phyloP scores from a whole-genome alignment of 2,329 filamentous ascomycete genomes.

The Phialophora expanda region DNA sequence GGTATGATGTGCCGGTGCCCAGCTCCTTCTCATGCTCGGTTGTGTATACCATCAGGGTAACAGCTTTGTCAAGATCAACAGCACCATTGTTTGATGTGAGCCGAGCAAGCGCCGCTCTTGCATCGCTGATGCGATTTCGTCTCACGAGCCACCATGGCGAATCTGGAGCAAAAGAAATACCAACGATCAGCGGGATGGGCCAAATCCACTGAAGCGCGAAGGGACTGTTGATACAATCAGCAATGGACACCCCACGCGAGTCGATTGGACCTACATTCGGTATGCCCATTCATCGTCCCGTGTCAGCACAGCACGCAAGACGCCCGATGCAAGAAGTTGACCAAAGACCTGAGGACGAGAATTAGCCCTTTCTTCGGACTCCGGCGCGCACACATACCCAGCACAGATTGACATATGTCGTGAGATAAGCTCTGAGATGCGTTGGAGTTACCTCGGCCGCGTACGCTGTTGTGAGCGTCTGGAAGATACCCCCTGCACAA shows the following conservation, averaged over 20 bases:
- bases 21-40: constrained; percentile 42
- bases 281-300: constrained; percentile 43
- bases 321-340: constrained; percentile 44
- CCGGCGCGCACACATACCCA: constrained; percentile 7
- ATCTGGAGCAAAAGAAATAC: constrained; percentile 49
- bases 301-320: constrained; percentile 40
- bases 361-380: not conserved
- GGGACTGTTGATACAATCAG: constrained; percentile 32
- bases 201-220: constrained; percentile 56
- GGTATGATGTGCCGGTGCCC: constrained; percentile 37
- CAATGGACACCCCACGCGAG: not conserved
- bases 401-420: constrained; percentile 43
- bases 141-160: constrained; percentile 49
- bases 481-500: constrained; percentile 41
- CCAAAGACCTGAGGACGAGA: constrained; percentile 42
- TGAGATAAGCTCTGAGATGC: constrained; percentile 42
- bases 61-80: constrained; percentile 39
- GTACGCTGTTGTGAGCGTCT: constrained; percentile 44
- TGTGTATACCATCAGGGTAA: constrained; percentile 49
- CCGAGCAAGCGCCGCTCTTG: constrained; percentile 41
- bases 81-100: constrained; percentile 38
- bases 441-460: constrained; percentile 46
- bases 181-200: constrained; percentile 53
- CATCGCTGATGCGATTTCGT: constrained; percentile 43
- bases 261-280: constrained; percentile 32